A percentile compares a stretch with the other conserved stretches of the same genome.
phyloP scores from a whole-genome alignment of 768 basidiomycete genomes.

The Rhodotorula kratochvilovae region DNA sequence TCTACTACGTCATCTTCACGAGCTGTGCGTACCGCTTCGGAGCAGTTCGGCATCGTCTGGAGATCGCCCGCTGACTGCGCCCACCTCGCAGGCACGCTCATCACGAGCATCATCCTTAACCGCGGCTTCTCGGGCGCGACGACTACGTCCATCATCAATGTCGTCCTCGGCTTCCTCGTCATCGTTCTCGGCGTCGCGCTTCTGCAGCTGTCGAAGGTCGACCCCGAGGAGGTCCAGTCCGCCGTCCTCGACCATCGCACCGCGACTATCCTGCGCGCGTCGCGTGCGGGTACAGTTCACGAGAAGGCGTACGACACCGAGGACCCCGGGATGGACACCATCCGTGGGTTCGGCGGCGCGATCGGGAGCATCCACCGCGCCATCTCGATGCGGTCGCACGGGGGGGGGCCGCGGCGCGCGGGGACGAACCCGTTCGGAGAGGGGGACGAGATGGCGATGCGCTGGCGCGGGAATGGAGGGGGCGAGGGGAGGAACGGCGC shows the following conservation, averaged over 20 bases:
- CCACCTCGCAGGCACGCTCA: constrained; percentile 47
- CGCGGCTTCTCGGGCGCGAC: constrained; percentile 72
- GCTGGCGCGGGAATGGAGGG: constrained; percentile 7
- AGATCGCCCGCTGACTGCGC: constrained; percentile 45
- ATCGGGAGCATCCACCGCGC: constrained; percentile 75
- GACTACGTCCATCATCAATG: constrained; percentile 72
- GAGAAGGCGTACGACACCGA: constrained; percentile 60
- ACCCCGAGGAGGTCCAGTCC: constrained; percentile 62
- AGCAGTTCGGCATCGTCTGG: too few relatives aligned
- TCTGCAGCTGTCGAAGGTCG: constrained; percentile 91
- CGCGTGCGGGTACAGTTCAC: constrained; percentile 58
- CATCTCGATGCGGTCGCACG: constrained; percentile 39
- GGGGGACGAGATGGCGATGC: constrained; percentile 25
- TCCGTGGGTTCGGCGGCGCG: constrained; percentile 85
- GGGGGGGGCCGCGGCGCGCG: constrained; percentile 41
- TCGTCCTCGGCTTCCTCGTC: constrained; percentile 74
- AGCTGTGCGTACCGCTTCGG: constrained; percentile 45
- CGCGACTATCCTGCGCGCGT: constrained; percentile 84
- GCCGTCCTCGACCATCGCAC: constrained; percentile 71
- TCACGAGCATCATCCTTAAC: constrained; percentile 61
- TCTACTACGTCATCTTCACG: constrained; percentile 47
- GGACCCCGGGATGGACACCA: constrained; percentile 87
- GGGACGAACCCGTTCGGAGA: constrained; percentile 41
- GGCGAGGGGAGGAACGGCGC: constrained; percentile 11
- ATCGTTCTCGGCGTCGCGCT: constrained; percentile 52